Evolutionary conservation across 495 filamentous ascomycete species (phyloP).

Genomic region (Neurospora sp.): DNA sequence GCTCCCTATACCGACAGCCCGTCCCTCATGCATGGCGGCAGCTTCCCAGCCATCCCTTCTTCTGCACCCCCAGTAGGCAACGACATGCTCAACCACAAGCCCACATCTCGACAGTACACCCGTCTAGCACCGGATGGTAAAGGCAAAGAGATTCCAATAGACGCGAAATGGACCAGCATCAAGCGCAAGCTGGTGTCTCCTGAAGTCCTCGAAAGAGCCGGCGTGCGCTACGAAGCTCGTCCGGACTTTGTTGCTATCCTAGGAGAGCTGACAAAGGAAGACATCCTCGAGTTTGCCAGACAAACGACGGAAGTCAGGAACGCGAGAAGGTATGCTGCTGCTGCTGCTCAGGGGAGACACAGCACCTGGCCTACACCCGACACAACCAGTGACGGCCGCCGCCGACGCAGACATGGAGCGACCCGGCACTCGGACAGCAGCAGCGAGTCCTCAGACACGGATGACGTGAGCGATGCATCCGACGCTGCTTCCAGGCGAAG

Average conservation of each 20-base stretch:
- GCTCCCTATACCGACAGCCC: conserved; percentile 17
- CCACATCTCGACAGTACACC: conserved; percentile 8
- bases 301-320: conserved; percentile 46
- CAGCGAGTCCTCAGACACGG: conserved; percentile 10
- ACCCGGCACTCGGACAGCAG: neutral
- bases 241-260: conserved; percentile 59
- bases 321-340: conserved; percentile 11
- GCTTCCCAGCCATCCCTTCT: conserved; percentile 1
- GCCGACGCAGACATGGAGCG: neutral
- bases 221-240: conserved; percentile 59
- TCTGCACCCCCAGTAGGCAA: conserved; percentile 8
- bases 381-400: conserved; percentile 5
- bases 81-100: neutral
- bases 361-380: conserved; percentile 3
- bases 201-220: conserved; percentile 52
- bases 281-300: conserved; percentile 50
- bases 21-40: conserved; percentile 7
- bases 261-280: conserved; percentile 46
- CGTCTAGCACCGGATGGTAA: conserved; percentile 38
- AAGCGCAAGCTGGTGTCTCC: conserved; percentile 54
- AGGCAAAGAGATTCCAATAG: conserved; percentile 51
- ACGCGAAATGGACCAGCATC: conserved; percentile 65
- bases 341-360: neutral
- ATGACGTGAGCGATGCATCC: conserved; percentile 14
- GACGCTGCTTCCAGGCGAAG: neutral